Conservation (phyloP, 441 rosid genomes). For the Bruguiera hainesii region DNA sequence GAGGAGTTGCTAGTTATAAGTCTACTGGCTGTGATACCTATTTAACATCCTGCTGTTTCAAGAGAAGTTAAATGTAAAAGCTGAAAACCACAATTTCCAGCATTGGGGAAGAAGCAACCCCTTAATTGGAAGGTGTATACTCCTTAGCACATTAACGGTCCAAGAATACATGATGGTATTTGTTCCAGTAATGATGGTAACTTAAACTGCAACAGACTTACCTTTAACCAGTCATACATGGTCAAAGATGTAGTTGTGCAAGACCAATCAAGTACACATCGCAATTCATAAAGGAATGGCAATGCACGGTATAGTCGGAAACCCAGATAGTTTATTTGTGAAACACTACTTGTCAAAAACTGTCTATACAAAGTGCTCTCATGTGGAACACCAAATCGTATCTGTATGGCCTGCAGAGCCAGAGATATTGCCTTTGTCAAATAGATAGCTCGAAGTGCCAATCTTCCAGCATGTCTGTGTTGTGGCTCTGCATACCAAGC, state of each 20-base stretch:
- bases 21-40: too few species aligned
- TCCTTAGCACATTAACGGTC: background rate
- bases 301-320: conserved; percentile 94
- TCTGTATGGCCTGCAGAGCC: conserved; percentile 90
- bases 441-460: conserved; percentile 85
- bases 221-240: conserved; percentile 99
- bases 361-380: conserved; percentile 88
- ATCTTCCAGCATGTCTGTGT: conserved; percentile 62
- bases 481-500: conserved; percentile 84
- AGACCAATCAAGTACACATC: conserved; percentile 99
- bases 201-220: conserved; percentile 17
- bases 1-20: too few species aligned
- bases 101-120: too few species aligned
- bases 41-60: too few species aligned
- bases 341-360: conserved; percentile 90
- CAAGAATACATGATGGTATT: background rate
- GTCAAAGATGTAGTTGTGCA: conserved; percentile 98
- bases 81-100: too few species aligned
- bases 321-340: conserved; percentile 82
- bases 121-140: too few species aligned
- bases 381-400: conserved; percentile 87
- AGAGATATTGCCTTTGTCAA: conserved; percentile 91
- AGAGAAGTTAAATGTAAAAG: too few species aligned
- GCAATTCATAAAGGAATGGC: conserved; percentile 93
- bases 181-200: background rate